Evolutionary conservation across 495 filamentous ascomycete species (phyloP), one percentile per base, ranked within the genome.

Genomic region (Thermochaetoides thermophila): DNA sequence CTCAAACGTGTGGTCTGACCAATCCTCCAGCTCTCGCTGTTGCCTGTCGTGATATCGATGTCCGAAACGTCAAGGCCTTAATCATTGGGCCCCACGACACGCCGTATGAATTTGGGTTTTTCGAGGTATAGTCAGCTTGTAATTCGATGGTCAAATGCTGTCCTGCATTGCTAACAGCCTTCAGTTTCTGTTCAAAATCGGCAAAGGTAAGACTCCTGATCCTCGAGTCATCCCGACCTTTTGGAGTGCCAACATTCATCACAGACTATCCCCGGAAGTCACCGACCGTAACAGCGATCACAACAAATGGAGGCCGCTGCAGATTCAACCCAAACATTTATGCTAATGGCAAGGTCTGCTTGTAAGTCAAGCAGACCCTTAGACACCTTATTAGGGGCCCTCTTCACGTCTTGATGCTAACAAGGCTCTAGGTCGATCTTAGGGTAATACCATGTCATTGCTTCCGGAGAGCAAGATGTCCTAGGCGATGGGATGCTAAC

Each of bases 281-380:
- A 3, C 89, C 89, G 2, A 45, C 42, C 3, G 85, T 96, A 9
- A 73, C 55, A 6, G 73, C 78, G 5, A 64, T 74, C 23, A 95
- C 91, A 1, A 97, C 89, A 3, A 95, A 96, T 52, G 64, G 66
- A 12, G 91, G 89, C 17, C 61, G 76, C 32, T 83, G 76, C 46
- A 76, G 89, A 4, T 97, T 95, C 64, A 94, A 94, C 45, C 89
- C 89, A 7, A 97, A 97, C 51, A 93, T 97, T 40, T 97, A 97
- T 51, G 72, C 84, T 4, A 69, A 55, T 20, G 89, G 89, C 7
- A 87, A 82, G 59, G 85, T 97, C 26, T 97, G 89, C 61, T 59
- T 97, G 81, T 93, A 57, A 47, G 73, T 57, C 9, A 31, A 11
- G 19, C 18, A 12, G 9, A 5, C 11, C 10, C 19, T 21, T 10